Evolutionary conservation across 768 basidiomycete genomes (phyloP), one percentile per base, ranked within the genome.

Genomic region (Auricularia sp.): DNA sequence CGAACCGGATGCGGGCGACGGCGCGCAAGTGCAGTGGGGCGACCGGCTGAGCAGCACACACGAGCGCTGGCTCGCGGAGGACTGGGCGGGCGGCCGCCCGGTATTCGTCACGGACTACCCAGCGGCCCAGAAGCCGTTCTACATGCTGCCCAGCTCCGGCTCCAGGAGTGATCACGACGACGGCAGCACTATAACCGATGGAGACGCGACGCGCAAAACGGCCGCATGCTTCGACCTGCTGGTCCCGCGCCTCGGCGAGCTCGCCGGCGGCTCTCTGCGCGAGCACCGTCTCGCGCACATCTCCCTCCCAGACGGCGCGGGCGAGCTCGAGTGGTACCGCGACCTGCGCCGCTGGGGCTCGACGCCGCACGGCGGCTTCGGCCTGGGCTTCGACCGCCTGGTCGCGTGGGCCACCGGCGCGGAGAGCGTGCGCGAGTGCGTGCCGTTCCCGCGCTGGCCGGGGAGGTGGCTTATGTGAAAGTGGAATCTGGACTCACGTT

Each of bases 191-290:
- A 29, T 29, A 29, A 29, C 29, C 29, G 29, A 29, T 29, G 29
- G 29, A 29, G 29, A 29, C 29, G 29, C 2, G 29, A 29, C 29
- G 3, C 51, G 39, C 5, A 67, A 64, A 66, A 88, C 91, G 0
- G 93, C 92, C 3, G 92, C 88, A n/a, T 98, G 96, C 76, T 97
- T 99, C 70, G 97, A 99, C 72, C 80, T 99, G 18, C 82, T 99
- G 62, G 85, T 98, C 4, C 97, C 96, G 0, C 76, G 82, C 29
- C 77, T 93, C 1, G 96, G 96, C 3, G 97, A 99, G 75, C 81
- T 99, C 23, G 88, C 84, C 0, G 97, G 97, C 1, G 97, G 97
- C 3, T 95, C 92, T 47, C 78, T 98, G 44, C 82, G 97, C 66
- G 79, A 76, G 65, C 71, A 76, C 61, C 65, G 74, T 18, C 63